A percentile compares a stretch with the other conserved stretches of the same genome.
These are phyloP conservation scores for Lactarius deliciosus DNA, from an alignment of 768 basidiomycete species.

Conservation along the genomic window DNA sequence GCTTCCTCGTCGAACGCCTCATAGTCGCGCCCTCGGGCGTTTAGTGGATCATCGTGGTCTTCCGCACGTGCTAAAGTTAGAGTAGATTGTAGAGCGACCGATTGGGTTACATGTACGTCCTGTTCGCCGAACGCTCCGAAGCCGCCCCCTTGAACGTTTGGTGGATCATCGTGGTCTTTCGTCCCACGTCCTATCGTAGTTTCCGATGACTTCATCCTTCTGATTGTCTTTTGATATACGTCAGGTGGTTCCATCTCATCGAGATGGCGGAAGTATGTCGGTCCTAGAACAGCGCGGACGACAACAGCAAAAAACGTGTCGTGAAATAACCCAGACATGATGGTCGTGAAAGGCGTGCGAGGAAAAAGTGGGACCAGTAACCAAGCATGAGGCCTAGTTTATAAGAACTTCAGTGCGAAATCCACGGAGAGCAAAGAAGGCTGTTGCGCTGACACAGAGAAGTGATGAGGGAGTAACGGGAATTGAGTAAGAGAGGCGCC, in stretches of 20 bases:
- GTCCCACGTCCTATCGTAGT: not conserved
- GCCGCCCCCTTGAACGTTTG: not conserved
- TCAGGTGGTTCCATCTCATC: constrained; percentile 27
- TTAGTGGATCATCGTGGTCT: constrained; percentile 15
- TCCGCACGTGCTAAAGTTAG: not conserved
- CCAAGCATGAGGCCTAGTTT: not conserved
- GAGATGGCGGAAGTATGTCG: constrained; percentile 28
- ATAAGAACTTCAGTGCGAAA: constrained; percentile 9
- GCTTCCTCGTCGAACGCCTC: constrained; percentile 5
- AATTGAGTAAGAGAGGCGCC: constrained; percentile 1
- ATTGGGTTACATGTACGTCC: not conserved
- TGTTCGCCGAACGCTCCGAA: constrained; percentile 2
- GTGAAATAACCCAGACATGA: constrained; percentile 32
- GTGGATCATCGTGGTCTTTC: constrained; percentile 17
- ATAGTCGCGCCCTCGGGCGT: not conserved
- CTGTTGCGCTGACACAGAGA: constrained; percentile 9
- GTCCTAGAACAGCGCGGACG: constrained; percentile 33
- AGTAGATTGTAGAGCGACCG: not conserved
- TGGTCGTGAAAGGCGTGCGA: not conserved
- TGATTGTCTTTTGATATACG: constrained; percentile 14
- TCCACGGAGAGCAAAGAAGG: not conserved
- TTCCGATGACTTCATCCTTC: constrained; percentile 11
- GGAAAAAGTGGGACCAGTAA: no score
- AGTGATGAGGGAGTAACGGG: not conserved
- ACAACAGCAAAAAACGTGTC: constrained; percentile 36